Base-by-base conservation (phyloP, 805 yeast species). In the Geotrichum ghanense region DNA sequence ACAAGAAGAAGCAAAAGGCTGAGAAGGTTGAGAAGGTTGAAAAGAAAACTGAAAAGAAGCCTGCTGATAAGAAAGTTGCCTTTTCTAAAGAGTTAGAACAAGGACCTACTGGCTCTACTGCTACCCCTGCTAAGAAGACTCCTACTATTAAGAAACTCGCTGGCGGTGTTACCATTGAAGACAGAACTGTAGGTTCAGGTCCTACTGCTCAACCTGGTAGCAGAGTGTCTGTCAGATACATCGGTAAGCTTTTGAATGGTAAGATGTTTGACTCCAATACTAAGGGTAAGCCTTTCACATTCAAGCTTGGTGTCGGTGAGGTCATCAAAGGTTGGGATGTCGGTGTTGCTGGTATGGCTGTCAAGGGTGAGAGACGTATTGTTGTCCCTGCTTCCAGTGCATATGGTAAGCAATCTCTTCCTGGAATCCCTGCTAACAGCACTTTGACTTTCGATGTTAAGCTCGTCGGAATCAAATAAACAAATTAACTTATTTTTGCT, bases 311-410 rank as follows among this genome's bases (percentile, higher is more conserved):
- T 61, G 84, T 83, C 67, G 98, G 97, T 64, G 98, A 92, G 71
- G 97, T 95, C 57, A 92, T 92, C 74, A 86, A 86, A 69, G 98
- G 97, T 55, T 92, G 95, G 86, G 99, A 92, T 65, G 76, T 90
- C 61, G 99, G 99, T 75, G 92, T 92, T 59, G 88, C 90, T 50
- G 97, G 97, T 65, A 89, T 92, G 97, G 80, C 95, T 48, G 95
- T 86, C 63, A 96, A 96, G 62, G 97, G 97, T 64, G 98, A 92
- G 76, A 89, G 98, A 77, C 81, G 97, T 73, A 87, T 92, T 56
- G 77, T 87, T 51, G 87, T 92, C 56, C 98, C 99, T 58, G 82
- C 98, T 46, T 78, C 89, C 61, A 84, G 85, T 80, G 99, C 96
- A 48, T 92, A 92, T 71, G 99, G 99, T 55, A 83, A 83, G 61